Evolutionary conservation across 1,284 basidiomycete genomes (phyloP), one percentile per base, ranked within the genome.

Genomic region (Anthracocystis panici-leucophaei): DNA sequence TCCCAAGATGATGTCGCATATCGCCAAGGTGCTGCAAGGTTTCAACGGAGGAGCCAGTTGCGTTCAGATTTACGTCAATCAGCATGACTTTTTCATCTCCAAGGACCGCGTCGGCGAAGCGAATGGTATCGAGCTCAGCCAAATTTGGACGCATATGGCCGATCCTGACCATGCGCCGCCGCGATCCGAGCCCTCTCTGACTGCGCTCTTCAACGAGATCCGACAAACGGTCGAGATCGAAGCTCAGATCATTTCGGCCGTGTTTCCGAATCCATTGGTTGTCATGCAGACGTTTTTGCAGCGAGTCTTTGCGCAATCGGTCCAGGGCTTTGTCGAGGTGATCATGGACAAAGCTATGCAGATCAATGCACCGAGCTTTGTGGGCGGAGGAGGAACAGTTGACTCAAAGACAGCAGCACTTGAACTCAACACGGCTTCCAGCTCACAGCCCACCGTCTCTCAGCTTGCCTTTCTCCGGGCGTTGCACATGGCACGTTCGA

Each of bases 241-340:
- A 86, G 92, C 94, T 0, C 95, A 98, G 84, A 99, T 99, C 68
- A 95, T 99, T 48, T 95, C 96, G 84, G 97, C 95, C 2, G 97
- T 99, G 5, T 99, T 99, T 85, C 97, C 97, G 0, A 95, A 95
- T 77, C 96, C 97, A 11, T 90, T 92, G 10, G 90, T 94, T n/a
- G 97, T 99, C 16, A 96, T 99, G 94, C 94, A 97, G 86, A 95
- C 98, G 8, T 99, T 99, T 86, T 86, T 99, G 44, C 97, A 98
- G 84, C 89, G 97, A 41, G 94, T 99, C 0, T 99, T 99, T 86
- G 96, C 95, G 0, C 97, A 99, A 88, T 94, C 95, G 23, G 80
- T 85, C 4, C 82, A 84, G 57, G 76, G 69, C 25, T 82, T 81
- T 52, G 78, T 85, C 46, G 83, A 85, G 60, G 78, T 81, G 12